Evolutionary conservation across 176 grass and related monocot genomes (phyloP), one percentile per base, ranked within the genome.

Genomic region (Puya raimondii): DNA sequence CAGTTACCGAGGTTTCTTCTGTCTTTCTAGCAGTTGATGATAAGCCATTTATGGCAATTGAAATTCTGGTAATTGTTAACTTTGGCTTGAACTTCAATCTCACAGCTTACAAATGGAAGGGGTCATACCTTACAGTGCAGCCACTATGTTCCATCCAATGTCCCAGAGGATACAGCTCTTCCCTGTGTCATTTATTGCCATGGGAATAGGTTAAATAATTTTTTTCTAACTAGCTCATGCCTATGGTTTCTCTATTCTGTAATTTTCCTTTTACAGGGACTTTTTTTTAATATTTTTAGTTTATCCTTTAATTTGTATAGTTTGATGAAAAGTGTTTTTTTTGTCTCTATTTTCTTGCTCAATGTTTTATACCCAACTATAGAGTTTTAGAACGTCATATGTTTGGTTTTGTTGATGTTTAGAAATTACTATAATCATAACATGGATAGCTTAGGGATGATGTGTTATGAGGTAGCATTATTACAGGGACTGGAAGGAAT

Each of bases 131-230:
- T 99, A 57, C 86, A 99, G 57, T 99, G 95, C 76, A 99, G 95
- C 70, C 95, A 99, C 82, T 99, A 99, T 78, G 85, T 99, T 90
- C 95, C 95, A n/a, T 82, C 69, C 79, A 75, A 69, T 49, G 49
- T 99, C 76, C 87, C 90, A 51, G 90, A 91, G 49, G 84, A 84
- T 54, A 86, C 80, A 52, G 54, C 82, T 64, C 90, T 99, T 86
- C 95, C 95, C 73, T 99, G 95, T 72, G 95, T 99, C 64, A 80
- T 99, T 69, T 99, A 99, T 64, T 99, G 95, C 58, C 95, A 99
- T 67, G 95, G 95, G 74, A 99, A 99, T 86, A 99, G 95, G 95
- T 99, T 23, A 63, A 48, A 69, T 57, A 80, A 18, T 11, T 71
- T 73, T 65, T 76, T n/a, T 29, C 63, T 68, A 9, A 66, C 75